phyloP scores from a whole-genome alignment of 169 alveolate genomes.

The Plasmodium inui region DNA sequence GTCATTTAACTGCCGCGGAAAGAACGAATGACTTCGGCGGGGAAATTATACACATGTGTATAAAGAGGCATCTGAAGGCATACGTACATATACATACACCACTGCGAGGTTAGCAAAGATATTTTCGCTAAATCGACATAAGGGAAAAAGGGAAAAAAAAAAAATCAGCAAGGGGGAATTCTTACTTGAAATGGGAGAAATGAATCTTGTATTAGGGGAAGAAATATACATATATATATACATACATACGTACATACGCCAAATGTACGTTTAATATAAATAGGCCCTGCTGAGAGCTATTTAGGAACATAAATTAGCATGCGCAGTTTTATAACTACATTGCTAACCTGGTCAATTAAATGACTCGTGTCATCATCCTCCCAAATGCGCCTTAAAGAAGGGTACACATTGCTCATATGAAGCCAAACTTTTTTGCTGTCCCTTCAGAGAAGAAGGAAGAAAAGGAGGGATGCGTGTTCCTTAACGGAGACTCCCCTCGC shows the following conservation, averaged over 20 bases:
- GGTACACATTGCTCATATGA: not conserved
- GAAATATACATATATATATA: no score
- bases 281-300: not conserved
- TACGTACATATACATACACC: conserved; percentile 4
- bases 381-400: not conserved
- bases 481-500: not conserved
- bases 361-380: not conserved
- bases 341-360: not conserved
- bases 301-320: not conserved
- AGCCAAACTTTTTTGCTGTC: not conserved
- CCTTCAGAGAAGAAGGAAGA: not conserved
- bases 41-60: not conserved
- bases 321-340: not conserved
- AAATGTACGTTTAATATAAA: not conserved
- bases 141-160: not conserved
- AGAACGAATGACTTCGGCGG: no score
- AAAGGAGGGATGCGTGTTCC: not conserved
- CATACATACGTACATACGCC: no score
- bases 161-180: not conserved
- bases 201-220: not conserved
- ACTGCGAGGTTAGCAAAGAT: no score
- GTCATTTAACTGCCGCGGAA: no score
- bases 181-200: not conserved
- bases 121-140: no score
- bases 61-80: not conserved